Evolutionary conservation across 2,329 filamentous ascomycete species (phyloP).

Genomic region (Aspergillus eucalypticola): DNA sequence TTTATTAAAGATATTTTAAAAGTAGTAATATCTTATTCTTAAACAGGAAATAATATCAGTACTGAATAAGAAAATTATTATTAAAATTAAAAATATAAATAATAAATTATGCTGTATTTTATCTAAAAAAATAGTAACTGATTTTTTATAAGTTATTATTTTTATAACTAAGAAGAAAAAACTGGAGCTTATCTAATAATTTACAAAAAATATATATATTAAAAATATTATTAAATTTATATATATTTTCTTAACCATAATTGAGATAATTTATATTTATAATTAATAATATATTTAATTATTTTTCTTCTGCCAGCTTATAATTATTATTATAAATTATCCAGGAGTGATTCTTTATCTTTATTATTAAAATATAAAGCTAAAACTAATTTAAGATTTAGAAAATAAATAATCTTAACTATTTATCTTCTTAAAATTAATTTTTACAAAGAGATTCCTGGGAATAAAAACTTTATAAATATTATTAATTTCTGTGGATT

Average conservation of each 20-base stretch:
- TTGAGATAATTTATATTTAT: constrained; percentile 32
- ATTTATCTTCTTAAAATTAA: constrained; percentile 18
- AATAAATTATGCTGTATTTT: not conserved
- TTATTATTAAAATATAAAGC: constrained; percentile 25
- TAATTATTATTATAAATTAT: constrained; percentile 29
- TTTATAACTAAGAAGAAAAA: constrained; percentile 28
- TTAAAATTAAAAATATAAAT: constrained; percentile 24
- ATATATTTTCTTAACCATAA: constrained; percentile 30
- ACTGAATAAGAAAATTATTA: too few species aligned
- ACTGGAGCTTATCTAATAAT: constrained; percentile 19
- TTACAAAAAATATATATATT: constrained; percentile 35
- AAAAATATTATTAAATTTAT: constrained; percentile 34
- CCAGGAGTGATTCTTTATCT: constrained; percentile 26
- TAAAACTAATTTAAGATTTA: constrained; percentile 31
- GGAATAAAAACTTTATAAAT: constrained; percentile 26
- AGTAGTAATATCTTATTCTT: too few species aligned
- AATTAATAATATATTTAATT: constrained; percentile 30
- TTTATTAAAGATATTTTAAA: too few species aligned
- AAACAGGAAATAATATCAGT: too few species aligned
- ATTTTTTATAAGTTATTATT: constrained; percentile 26
- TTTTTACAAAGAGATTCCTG: constrained; percentile 14
- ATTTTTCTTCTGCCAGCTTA: constrained; percentile 29
- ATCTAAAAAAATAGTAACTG: not conserved
- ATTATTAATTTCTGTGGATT: too few species aligned
- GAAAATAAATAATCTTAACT: constrained; percentile 18